Evolutionary conservation across 1,139 yeast species (phyloP), one percentile per base, ranked within the genome.

Genomic region (Geotrichum phurueaensis): DNA sequence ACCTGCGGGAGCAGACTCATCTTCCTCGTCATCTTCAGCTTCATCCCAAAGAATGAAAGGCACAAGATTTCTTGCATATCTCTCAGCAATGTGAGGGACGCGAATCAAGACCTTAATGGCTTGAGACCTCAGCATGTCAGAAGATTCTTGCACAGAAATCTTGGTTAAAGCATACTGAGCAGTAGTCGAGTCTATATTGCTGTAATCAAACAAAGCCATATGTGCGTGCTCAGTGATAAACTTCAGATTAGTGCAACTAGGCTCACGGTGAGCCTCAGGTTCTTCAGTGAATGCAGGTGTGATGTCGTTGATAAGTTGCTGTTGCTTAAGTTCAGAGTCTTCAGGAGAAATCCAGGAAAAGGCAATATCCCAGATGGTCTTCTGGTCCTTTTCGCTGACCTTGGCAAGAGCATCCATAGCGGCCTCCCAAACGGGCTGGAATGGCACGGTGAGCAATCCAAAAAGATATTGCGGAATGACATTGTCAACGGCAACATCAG

Each of bases 351-450:
- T 54, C 61, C 61, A 59, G 20, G 59, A 55, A 59, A 29, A 59
- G 6, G 61, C 61, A 36, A 82, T 69, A 0, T 77, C 70, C 96
- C 97, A 92, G 1, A 89, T 78, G 6, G 76, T 63, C 0, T 73
- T 73, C 5, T 80, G 78, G 59, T 81, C 76, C 57, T 78, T 79
- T 13, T 74, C 76, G 13, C 77, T 73, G 10, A 86, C 72, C 7
- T 71, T 69, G 0, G 86, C 83, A 10, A 89, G 69, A 6, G 82
- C 79, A 64, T 86, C 94, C 60, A 79, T 76, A 2, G 88, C 86
- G 4, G 88, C 89, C 23, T 83, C 81, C 96, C 96, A 90, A 33
- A 87, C 79, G 1, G 99, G 99, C 63, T 90, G 88, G 68, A 94
- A 91, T 64, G 83, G 82, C 54, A 85, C 85, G 0, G 91, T 80